Percentiles rank a stretch among this genome's conserved stretches.
These are phyloP conservation scores for Cladosporium sp. DNA, from an alignment of 2,329 filamentous ascomycete species.

Conservation along the genomic window DNA sequence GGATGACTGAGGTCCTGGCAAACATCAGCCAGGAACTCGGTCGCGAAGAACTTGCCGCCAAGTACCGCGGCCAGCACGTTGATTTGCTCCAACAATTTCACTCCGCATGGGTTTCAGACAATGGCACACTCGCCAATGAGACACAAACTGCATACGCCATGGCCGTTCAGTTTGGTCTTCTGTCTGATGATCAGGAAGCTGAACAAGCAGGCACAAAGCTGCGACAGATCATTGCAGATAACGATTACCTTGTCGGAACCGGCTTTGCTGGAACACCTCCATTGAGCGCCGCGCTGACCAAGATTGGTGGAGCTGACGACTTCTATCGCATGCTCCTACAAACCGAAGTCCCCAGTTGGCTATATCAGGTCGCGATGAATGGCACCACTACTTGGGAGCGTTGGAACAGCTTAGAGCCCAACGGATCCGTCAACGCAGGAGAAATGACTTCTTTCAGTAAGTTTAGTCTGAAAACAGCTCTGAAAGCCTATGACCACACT, in stretches of 20 bases:
- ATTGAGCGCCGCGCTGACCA: slow-evolving; percentile 10
- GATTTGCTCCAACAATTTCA: slow-evolving; percentile 28
- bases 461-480: slow-evolving; percentile 25
- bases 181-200: slow-evolving; percentile 15
- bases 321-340: slow-evolving; percentile 48
- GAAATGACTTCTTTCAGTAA: slow-evolving; percentile 41
- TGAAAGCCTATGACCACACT: slow-evolving; percentile 16
- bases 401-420: slow-evolving; percentile 46
- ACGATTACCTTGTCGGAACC: slow-evolving; percentile 31
- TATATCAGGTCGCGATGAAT: slow-evolving; percentile 46
- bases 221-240: slow-evolving; percentile 19
- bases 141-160: slow-evolving; percentile 31
- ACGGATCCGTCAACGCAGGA: slow-evolving; percentile 44
- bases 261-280: slow-evolving; percentile 58
- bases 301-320: slow-evolving; percentile 15
- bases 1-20: slow-evolving; percentile 30
- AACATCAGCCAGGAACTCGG: slow-evolving; percentile 26
- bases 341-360: slow-evolving; percentile 44
- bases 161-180: slow-evolving; percentile 27
- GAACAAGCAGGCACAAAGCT: slow-evolving; percentile 21
- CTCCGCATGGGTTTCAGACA: slow-evolving; percentile 25
- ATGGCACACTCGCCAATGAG: slow-evolving; percentile 28
- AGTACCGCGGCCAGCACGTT: slow-evolving; percentile 18
- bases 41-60: slow-evolving; percentile 18
- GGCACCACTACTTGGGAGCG: slow-evolving; percentile 51